Evolutionary conservation across 305 asterid genomes (phyloP).

Genomic region (Fraxinus sp.): DNA sequence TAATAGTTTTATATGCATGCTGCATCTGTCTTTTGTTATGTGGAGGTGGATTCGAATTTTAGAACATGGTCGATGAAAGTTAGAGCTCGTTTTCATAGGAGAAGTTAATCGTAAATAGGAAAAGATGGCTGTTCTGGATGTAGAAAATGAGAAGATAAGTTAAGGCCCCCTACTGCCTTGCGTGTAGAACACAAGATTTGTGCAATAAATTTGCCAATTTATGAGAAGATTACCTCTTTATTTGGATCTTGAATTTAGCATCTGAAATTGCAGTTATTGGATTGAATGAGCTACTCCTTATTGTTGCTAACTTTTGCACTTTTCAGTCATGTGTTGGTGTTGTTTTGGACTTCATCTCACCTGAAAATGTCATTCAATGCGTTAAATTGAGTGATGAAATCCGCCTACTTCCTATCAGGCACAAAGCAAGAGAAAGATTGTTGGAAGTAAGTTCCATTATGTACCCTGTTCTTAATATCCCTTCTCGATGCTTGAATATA

Average conservation of each 20-base stretch:
- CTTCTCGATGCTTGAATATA: not conserved
- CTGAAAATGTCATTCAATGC: constrained; percentile 79
- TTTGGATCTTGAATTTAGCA: not conserved
- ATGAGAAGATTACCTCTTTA: not conserved
- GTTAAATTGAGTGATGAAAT: constrained; percentile 74
- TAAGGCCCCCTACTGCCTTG: not conserved
- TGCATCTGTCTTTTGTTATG: not conserved
- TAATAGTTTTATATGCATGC: constrained; percentile 5
- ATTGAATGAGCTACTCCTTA: constrained; percentile 15
- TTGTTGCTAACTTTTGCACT: constrained; percentile 19
- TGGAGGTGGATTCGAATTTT: not conserved
- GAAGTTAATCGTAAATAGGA: not conserved
- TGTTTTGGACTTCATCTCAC: constrained; percentile 86
- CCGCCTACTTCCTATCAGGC: constrained; percentile 70
- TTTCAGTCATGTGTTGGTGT: constrained; percentile 78
- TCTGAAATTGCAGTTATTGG: constrained; percentile 5
- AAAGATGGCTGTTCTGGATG: not conserved
- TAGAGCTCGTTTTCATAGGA: not conserved
- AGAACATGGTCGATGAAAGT: constrained; percentile 2
- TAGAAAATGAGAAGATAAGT: not conserved
- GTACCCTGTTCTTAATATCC: not conserved
- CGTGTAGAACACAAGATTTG: not conserved
- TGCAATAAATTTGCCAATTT: not conserved
- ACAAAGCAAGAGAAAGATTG: constrained; percentile 69
- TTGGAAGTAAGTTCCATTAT: constrained; percentile 52